phyloP scores from a whole-genome alignment of 805 yeast genomes.

The Wickerhamomyces chambardii region DNA sequence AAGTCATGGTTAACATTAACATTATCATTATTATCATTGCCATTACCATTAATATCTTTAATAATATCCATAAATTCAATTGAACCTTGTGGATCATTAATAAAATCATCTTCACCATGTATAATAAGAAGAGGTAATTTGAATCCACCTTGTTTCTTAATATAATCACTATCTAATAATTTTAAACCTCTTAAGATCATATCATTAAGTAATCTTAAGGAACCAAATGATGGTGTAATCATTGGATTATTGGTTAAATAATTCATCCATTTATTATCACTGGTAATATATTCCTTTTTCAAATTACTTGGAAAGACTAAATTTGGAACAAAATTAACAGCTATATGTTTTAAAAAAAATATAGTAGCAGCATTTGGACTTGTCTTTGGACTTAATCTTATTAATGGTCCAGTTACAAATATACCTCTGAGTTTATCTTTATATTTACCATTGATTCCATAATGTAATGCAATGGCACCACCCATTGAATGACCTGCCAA shows the following conservation, averaged over 20 bases:
- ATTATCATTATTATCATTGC: too few species aligned
- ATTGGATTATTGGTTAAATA: slow-evolving; percentile 35
- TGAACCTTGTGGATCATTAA: slow-evolving; percentile 33
- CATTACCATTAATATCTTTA: too few species aligned
- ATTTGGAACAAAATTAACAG: slow-evolving; percentile 30
- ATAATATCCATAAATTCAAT: slow-evolving; percentile 5
- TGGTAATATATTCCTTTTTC: slow-evolving; percentile 43
- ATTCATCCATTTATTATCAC: slow-evolving; percentile 34
- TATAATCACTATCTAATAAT: slow-evolving; percentile 27
- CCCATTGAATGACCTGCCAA: slow-evolving; percentile 78
- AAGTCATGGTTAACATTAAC: too few species aligned
- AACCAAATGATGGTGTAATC: slow-evolving; percentile 38
- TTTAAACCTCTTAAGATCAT: slow-evolving; percentile 43
- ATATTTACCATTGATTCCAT: slow-evolving; percentile 46
- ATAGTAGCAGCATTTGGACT: background rate
- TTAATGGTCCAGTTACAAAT: slow-evolving; percentile 50
- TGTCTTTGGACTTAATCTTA: slow-evolving; percentile 30
- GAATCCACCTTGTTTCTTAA: slow-evolving; percentile 3
- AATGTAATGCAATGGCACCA: slow-evolving; percentile 61
- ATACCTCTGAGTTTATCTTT: slow-evolving; percentile 36
- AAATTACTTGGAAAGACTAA: slow-evolving; percentile 46
- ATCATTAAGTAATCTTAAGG: slow-evolving; percentile 47
- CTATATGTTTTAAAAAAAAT: background rate
- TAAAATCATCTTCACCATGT: slow-evolving; percentile 52
- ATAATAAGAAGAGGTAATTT: slow-evolving; percentile 37